These are phyloP conservation scores for Drosera capensis DNA, from an alignment of 148 eudicot species.

Conservation along the genomic window DNA sequence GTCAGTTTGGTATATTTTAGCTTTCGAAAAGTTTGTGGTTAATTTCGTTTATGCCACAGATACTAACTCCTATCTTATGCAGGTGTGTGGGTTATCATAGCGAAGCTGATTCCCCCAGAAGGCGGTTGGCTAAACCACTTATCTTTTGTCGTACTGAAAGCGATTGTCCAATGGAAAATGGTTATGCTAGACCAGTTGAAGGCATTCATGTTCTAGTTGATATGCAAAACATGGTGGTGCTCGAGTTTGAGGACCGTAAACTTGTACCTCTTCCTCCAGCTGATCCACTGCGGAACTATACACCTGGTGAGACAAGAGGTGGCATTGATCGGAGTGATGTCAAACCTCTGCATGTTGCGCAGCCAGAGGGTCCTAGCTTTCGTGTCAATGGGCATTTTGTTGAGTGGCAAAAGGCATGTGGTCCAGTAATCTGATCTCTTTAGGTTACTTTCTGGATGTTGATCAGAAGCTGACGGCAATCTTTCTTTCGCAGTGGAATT, in stretches of 20 bases:
- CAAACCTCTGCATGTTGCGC: constrained; percentile 66
- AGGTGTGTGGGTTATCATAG: constrained; percentile 94
- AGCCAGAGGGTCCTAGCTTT: constrained; percentile 98
- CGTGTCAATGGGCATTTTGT: constrained; percentile 82
- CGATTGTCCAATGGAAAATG: constrained; percentile 97
- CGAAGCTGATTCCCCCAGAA: constrained; percentile 81
- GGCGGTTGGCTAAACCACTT: constrained; percentile 89
- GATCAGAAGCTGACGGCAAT: neutral
- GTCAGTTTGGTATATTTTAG: constrained; percentile 23
- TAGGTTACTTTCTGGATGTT: neutral
- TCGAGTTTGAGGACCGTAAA: constrained; percentile 94
- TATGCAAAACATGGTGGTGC: constrained; percentile 92
- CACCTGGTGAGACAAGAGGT: constrained; percentile 90
- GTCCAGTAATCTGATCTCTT: neutral
- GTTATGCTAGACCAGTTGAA: constrained; percentile 99
- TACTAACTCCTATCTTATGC: constrained; percentile 1
- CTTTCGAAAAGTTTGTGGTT: neutral
- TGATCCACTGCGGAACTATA: constrained; percentile 93
- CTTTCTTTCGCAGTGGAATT: constrained; percentile 66
- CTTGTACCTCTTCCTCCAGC: constrained; percentile 98
- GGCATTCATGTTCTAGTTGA: constrained; percentile 93
- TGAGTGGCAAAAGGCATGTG: constrained; percentile 86
- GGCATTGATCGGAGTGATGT: constrained; percentile 99
- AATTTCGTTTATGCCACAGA: neutral
- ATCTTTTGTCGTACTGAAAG: constrained; percentile 95